Base-by-base conservation (phyloP, 225 moss, liverwort and hornwort genomes). In the Marchantia polymorpha region DNA sequence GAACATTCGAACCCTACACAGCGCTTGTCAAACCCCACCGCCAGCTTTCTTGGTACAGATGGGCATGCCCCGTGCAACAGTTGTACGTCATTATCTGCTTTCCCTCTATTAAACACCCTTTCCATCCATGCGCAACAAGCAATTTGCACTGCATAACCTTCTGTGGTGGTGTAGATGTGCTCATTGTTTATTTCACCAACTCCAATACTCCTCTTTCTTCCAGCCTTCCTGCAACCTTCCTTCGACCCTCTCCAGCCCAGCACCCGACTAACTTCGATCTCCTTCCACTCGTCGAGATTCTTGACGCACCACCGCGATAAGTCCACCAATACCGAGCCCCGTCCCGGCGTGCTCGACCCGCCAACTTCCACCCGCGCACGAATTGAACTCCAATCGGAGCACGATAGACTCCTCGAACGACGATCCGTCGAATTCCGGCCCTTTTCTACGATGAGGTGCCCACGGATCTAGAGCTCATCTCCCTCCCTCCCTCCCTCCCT, bases 151-250 rank as follows among this genome's bases (percentile, higher is more conserved):
- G 5, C 10, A 16, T 50, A n/a, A 86, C 83, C 83, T 86, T 86
- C 75, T 80, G 85, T 73, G 77, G 59, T 78, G 86, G 83, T 78
- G 86, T 86, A 78, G 86, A 86, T 83, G 86, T 83, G 86, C 86
- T 86, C 86, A 86, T 86, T 74, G 83, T 86, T 74, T 83, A 29
- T 52, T 81, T 71, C 86, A 81, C 80, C 78, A 77, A 64, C 75
- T 81, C 71, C 64, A 53, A 73, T 58, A 72, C 80, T 81, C 39
- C 87, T n/a, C 84, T 84, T 86, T 46, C 81, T 77, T 51, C 89
- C 52, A 47, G 76, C 76, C 80, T 75, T 39, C 71, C 80, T 72
- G 69, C 69, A 39, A 7, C 39, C 47, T 16, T 12, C 69, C 12
- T 46, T 65, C 26, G 1, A 1, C 29, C 65, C 26, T 29, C 29